These are phyloP conservation scores for Uromyces viciae-fabae DNA, from an alignment of 1,284 basidiomycete species.

Conservation along the genomic window DNA sequence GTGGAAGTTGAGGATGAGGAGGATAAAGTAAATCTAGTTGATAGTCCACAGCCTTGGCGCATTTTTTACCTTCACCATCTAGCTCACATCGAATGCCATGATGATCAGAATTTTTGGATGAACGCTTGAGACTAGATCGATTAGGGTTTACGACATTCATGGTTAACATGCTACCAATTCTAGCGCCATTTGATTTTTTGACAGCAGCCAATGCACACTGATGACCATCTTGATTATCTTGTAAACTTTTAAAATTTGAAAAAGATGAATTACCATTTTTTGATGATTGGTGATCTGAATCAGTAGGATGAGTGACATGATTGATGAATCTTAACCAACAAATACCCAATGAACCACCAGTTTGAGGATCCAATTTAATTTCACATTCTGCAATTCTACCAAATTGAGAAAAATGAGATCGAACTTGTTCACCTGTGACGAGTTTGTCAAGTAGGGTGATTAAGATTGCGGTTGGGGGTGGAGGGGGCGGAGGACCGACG, in stretches of 20 bases:
- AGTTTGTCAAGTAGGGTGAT: constrained; percentile 70
- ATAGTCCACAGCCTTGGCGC: constrained; percentile 51
- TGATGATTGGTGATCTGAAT: constrained; percentile 45
- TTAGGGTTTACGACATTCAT: not conserved
- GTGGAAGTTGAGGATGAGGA: constrained; percentile 46
- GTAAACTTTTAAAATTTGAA: constrained; percentile 53
- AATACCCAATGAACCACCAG: constrained; percentile 77
- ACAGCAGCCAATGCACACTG: constrained; percentile 51
- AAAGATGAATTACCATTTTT: constrained; percentile 51
- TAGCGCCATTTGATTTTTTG: constrained; percentile 48
- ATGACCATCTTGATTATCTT: constrained; percentile 55
- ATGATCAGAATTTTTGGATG: not conserved
- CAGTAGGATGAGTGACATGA: constrained; percentile 53
- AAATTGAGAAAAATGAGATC: constrained; percentile 66
- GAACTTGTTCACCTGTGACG: constrained; percentile 66
- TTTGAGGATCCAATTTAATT: constrained; percentile 73
- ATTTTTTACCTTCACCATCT: constrained; percentile 57
- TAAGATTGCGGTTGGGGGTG: constrained; percentile 64
- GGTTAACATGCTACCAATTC: constrained; percentile 51
- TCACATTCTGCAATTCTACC: constrained; percentile 71
- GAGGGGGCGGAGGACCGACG: constrained; percentile 69
- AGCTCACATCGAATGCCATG: constrained; percentile 50
- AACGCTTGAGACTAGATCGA: not conserved
- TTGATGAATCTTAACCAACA: constrained; percentile 68
- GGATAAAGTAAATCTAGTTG: constrained; percentile 15